Evolutionary conservation across 495 filamentous ascomycete species (phyloP), one percentile per base, ranked within the genome.

Genomic region (Venustampulla echinocandica): DNA sequence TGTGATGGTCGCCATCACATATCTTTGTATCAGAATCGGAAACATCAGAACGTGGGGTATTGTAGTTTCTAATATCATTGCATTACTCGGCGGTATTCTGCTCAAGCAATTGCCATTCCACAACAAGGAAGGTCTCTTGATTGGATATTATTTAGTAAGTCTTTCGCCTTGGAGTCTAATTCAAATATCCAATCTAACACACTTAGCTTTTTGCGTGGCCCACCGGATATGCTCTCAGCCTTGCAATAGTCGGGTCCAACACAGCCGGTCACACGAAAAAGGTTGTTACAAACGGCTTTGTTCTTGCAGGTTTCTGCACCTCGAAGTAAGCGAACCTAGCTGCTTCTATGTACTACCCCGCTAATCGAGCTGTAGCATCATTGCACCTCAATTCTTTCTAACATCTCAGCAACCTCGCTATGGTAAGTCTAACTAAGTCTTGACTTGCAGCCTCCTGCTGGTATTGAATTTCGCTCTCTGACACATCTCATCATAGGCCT

Each of bases 161-260:
- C 27, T 7, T 30, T 7, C 13, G 7, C 13, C 27, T 30, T 7
- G 13, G 27, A 14, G 17, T 5, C 11, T 15, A 9, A 6, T 38
- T 15, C 7, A 5, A 9, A 15, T 7, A 38, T 38, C 35, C 13
- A 38, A 38, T n/a, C n/a, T 38, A 38, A 14, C 11, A 6, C 35
- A 7, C 14, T 38, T 15, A 38, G 35, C 7, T 38, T 15, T 38
- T 14, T 19, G 17, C 13, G 7, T 38, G 17, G 13, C 35, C 35
- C 6, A n/a, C 17, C 5, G 35, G 13, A 38, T 14, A 38, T 15
- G 13, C 17, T 7, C 6, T 38, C 17, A 6, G 6, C 35, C 17
- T 14, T 15, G 6, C 35, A 14, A 38, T 38, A 9, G 14, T 38
- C 13, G 11, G 75, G 35, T 73, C 38, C 46, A 49, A 45, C 42